Percentiles rank a stretch among this genome's conserved stretches.
phyloP scores from a whole-genome alignment of 108 stramenopile species.

The Fragilaria crotonensis region DNA sequence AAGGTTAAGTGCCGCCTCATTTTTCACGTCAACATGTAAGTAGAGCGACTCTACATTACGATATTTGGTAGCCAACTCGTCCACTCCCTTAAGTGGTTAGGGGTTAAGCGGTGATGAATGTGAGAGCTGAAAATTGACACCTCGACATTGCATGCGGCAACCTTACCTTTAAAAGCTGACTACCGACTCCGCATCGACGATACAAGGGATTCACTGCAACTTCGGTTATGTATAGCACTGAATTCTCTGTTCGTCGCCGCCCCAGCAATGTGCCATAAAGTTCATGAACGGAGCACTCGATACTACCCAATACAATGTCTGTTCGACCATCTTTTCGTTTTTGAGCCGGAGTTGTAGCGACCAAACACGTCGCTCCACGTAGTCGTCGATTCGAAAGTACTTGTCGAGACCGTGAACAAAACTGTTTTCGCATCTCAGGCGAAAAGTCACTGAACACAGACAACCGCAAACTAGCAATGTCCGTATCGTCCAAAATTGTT shows the following conservation, averaged over 20 bases:
- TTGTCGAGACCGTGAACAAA: slow-evolving; percentile 52
- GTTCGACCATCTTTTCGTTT: not conserved
- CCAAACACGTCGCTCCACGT: slow-evolving; percentile 62
- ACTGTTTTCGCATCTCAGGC: slow-evolving; percentile 40
- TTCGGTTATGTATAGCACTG: slow-evolving; percentile 78
- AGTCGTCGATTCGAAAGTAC: slow-evolving; percentile 48
- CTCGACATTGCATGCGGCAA: not conserved
- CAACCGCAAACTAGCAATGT: slow-evolving; percentile 73
- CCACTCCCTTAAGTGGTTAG: slow-evolving; percentile 37
- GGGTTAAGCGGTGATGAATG: not conserved
- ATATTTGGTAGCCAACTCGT: slow-evolving; percentile 45
- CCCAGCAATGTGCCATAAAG: slow-evolving; percentile 65
- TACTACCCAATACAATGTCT: slow-evolving; percentile 56
- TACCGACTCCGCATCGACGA: slow-evolving; percentile 64
- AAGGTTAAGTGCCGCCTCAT: slow-evolving; percentile 48
- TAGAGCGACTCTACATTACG: slow-evolving; percentile 66
- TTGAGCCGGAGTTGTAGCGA: slow-evolving; percentile 39
- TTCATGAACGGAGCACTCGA: slow-evolving; percentile 80
- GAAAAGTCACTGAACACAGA: slow-evolving; percentile 71
- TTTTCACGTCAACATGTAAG: slow-evolving; percentile 78
- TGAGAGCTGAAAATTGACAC: not conserved
- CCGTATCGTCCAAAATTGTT: slow-evolving; percentile 44
- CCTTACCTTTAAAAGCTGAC: slow-evolving; percentile 32
- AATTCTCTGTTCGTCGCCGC: slow-evolving; percentile 30
- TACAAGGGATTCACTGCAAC: slow-evolving; percentile 57